Conservation (phyloP, 1,139 yeast species). For the Entelexis sorbosivorans region DNA sequence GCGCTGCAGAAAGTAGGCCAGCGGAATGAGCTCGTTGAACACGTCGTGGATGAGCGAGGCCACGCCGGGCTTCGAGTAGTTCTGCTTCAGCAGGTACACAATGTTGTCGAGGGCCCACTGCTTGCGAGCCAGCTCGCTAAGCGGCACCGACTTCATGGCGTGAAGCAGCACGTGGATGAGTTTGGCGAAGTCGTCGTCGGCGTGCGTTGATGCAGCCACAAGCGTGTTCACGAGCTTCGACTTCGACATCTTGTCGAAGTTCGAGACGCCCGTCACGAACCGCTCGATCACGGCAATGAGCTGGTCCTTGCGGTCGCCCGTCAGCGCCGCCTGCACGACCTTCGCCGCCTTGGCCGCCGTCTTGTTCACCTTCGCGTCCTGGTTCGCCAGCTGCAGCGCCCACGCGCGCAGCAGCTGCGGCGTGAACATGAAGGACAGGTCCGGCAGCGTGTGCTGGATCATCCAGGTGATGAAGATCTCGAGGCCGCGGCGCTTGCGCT, state of each 20-base stretch:
- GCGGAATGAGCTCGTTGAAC: conserved; percentile 42
- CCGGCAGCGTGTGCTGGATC: conserved; percentile 24
- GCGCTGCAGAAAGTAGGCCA: conserved; percentile 43
- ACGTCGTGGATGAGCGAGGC: conserved; percentile 39
- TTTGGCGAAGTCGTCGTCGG: conserved; percentile 26
- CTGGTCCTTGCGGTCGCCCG: conserved; percentile 29
- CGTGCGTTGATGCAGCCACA: conserved; percentile 28
- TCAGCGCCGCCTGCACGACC: conserved; percentile 35
- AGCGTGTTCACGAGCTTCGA: conserved; percentile 55
- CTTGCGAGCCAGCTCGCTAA: conserved; percentile 37
- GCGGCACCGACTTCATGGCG: conserved; percentile 28
- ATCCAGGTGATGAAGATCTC: conserved; percentile 41
- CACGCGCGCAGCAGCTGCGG: conserved; percentile 64
- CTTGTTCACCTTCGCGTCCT: conserved; percentile 55
- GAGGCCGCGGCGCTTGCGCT: conserved; percentile 80
- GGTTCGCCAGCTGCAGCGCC: conserved; percentile 64
- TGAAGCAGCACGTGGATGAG: conserved; percentile 31
- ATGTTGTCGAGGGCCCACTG: conserved; percentile 63
- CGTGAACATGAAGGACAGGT: conserved; percentile 43
- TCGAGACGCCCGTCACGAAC: conserved; percentile 45
- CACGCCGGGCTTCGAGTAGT: conserved; percentile 13
- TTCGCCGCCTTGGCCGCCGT: conserved; percentile 47
- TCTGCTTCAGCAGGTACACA: conserved; percentile 38
- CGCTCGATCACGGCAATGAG: conserved; percentile 8
- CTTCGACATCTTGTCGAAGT: conserved; percentile 70